These are phyloP conservation scores for Pisolithus albus DNA, from an alignment of 768 basidiomycete species.

Conservation along the genomic window DNA sequence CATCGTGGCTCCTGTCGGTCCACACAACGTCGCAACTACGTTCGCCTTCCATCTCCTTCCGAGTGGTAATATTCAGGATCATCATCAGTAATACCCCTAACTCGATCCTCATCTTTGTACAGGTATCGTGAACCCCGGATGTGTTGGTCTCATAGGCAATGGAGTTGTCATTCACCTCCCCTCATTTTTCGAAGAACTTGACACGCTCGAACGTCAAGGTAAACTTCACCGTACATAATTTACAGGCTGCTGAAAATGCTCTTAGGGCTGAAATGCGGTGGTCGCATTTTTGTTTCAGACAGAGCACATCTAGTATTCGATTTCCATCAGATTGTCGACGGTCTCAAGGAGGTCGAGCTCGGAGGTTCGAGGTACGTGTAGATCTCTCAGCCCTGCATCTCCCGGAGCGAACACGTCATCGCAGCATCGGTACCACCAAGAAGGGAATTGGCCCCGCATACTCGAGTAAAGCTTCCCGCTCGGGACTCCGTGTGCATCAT, in stretches of 20 bases:
- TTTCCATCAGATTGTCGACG: conserved; percentile 99
- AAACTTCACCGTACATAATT: conserved; percentile 5
- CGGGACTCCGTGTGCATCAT: conserved; percentile 93
- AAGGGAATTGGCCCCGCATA: conserved; percentile 98
- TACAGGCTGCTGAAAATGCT: not conserved
- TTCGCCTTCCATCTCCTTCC: conserved; percentile 96
- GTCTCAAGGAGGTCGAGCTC: conserved; percentile 94
- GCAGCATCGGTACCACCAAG: conserved; percentile 94
- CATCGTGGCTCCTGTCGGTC: conserved; percentile 74
- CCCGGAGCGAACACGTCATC: not conserved
- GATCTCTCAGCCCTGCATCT: not conserved
- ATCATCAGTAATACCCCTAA: not conserved
- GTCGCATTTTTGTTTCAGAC: conserved; percentile 88
- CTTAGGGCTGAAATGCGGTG: conserved; percentile 76
- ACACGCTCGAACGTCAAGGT: conserved; percentile 82
- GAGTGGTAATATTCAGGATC: conserved; percentile 53
- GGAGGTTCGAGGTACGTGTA: conserved; percentile 68
- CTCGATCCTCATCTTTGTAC: conserved; percentile 2
- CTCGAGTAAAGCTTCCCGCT: conserved; percentile 94
- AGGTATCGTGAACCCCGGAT: conserved; percentile 84
- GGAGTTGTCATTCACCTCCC: conserved; percentile 97
- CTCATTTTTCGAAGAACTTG: conserved; percentile 90
- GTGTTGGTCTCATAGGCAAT: conserved; percentile 82
- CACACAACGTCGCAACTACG: conserved; percentile 66
- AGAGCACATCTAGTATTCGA: conserved; percentile 97